Evolutionary conservation across 495 filamentous ascomycete species (phyloP).

Genomic region (Lepidopterella palustris): DNA sequence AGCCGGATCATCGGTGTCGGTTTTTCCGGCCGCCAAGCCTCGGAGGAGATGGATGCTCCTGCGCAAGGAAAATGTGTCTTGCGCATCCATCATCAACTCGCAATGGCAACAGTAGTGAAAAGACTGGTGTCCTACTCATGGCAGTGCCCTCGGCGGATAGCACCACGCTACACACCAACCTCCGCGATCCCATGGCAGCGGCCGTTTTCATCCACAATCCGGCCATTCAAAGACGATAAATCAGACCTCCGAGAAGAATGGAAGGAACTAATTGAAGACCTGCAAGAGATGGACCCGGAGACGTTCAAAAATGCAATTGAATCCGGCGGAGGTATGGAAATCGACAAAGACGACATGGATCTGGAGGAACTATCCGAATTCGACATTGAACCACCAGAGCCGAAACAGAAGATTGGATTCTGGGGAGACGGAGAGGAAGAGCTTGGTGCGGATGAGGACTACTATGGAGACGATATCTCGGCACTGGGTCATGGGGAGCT

Average conservation of each 20-base stretch:
- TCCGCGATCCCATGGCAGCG: constrained; percentile 17
- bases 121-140: constrained; percentile 29
- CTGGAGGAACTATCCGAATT: constrained; percentile 15
- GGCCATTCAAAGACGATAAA: constrained; percentile 3
- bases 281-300: background rate
- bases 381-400: background rate
- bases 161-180: constrained; percentile 2
- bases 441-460: constrained; percentile 46
- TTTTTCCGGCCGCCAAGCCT: constrained; percentile 5
- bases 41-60: background rate
- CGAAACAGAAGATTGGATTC: constrained; percentile 10
- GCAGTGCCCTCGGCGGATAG: constrained; percentile 21
- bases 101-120: constrained; percentile 39
- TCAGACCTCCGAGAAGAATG: background rate
- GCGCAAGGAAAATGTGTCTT: background rate
- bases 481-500: constrained; percentile 75
- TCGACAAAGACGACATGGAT: background rate
- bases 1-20: background rate
- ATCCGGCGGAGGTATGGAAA: background rate
- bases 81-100: constrained; percentile 4
- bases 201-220: constrained; percentile 22
- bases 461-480: constrained; percentile 74
- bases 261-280: background rate
- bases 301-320: background rate
- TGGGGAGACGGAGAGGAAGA: constrained; percentile 24